phyloP scores from a whole-genome alignment of 1,284 basidiomycete species.

The Agroathelia rolfsii region DNA sequence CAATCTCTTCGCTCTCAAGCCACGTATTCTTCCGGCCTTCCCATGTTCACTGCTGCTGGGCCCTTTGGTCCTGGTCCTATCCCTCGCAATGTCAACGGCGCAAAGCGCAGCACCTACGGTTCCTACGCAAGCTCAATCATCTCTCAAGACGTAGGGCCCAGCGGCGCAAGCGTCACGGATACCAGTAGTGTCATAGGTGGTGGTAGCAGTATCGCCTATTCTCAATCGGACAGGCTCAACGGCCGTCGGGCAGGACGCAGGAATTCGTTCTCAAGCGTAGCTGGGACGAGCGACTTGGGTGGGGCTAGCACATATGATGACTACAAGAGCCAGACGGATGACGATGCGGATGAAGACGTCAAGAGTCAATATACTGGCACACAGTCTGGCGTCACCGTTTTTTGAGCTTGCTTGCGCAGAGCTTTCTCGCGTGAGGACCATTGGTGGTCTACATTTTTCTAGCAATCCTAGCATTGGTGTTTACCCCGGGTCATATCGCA shows the following conservation, averaged over 20 bases:
- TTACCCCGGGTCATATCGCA: too few relatives aligned
- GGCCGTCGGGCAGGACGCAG: too few relatives aligned
- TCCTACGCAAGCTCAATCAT: conserved; percentile 88
- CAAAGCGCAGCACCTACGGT: conserved; percentile 68
- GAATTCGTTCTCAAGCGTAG: conserved; percentile 66
- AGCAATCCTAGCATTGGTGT: too few relatives aligned
- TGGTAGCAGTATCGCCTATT: conserved; percentile 61
- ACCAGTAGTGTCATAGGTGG: conserved; percentile 50
- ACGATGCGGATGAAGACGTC: conserved; percentile 68
- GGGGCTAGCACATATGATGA: conserved; percentile 72
- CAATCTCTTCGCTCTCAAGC: conserved; percentile 92
- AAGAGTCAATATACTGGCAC: conserved; percentile 78
- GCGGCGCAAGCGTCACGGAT: conserved; percentile 43
- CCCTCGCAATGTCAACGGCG: conserved; percentile 48
- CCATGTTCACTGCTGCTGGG: conserved; percentile 66
- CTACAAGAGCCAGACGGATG: conserved; percentile 81
- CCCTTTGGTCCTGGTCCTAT: conserved; percentile 60
- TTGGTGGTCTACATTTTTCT: too few relatives aligned
- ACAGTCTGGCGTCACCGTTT: conserved; percentile 75
- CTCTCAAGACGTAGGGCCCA: conserved; percentile 74
- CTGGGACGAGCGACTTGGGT: conserved; percentile 69
- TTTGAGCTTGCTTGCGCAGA: too few relatives aligned
- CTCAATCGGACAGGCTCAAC: conserved; percentile 67
- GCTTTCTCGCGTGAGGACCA: too few relatives aligned
- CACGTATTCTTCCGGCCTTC: conserved; percentile 84